These are phyloP conservation scores for Arthrobotrys sphaeroides DNA, from an alignment of 2,329 filamentous ascomycete genomes.

Conservation along the genomic window DNA sequence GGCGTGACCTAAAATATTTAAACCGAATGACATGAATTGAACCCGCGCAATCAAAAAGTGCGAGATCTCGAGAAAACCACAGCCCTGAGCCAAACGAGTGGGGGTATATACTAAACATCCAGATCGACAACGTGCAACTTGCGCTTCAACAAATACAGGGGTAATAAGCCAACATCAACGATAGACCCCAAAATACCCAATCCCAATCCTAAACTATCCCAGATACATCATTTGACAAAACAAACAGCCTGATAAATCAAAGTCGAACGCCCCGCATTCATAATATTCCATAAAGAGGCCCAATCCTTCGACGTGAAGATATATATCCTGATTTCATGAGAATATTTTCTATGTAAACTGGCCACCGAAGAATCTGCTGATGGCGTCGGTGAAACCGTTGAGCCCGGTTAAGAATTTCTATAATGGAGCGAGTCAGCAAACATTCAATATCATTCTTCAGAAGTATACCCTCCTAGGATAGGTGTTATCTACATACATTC, in stretches of 20 bases:
- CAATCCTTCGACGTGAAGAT: too few species aligned
- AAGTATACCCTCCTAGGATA: too few species aligned
- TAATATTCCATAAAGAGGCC: too few species aligned
- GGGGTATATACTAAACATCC: not conserved
- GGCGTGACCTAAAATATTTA: too few species aligned
- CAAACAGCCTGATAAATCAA: too few species aligned
- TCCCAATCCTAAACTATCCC: not conserved
- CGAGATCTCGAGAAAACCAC: not conserved
- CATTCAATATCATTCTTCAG: too few species aligned
- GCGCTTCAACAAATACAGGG: not conserved
- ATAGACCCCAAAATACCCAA: not conserved
- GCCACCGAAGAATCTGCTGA: conserved; percentile 4
- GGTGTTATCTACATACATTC: not conserved
- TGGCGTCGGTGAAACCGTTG: conserved; percentile 8
- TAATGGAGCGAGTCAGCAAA: not conserved
- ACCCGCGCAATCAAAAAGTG: too few species aligned
- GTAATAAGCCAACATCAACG: not conserved
- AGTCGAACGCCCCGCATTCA: not conserved
- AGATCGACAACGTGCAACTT: too few species aligned
- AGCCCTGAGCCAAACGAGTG: not conserved
- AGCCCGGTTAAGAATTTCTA: conserved; percentile 3
- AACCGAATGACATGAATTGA: too few species aligned
- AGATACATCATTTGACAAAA: too few species aligned
- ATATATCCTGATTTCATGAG: too few species aligned
- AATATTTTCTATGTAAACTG: not conserved